phyloP scores from a whole-genome alignment of 108 stramenopile genomes.

The Nitzschia sp. region DNA sequence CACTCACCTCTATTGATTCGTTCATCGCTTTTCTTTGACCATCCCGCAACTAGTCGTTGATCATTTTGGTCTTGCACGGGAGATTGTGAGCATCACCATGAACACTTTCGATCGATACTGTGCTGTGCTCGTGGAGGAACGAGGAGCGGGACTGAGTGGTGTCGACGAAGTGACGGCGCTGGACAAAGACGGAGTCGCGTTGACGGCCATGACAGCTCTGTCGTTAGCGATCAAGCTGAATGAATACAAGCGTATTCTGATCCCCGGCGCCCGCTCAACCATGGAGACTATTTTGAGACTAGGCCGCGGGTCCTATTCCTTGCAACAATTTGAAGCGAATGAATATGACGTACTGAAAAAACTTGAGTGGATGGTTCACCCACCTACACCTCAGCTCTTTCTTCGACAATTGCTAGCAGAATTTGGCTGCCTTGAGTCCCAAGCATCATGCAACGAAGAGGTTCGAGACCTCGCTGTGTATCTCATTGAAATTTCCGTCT shows the following conservation, averaged over 20 bases:
- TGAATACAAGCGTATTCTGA: conserved; percentile 41
- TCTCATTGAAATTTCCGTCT: conserved; percentile 33
- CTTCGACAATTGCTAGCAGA: conserved; percentile 23
- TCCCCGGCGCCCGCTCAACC: conserved; percentile 7
- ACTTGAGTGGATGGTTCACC: conserved; percentile 57
- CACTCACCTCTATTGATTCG: neutral
- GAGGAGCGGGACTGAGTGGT: neutral
- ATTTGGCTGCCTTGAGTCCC: neutral
- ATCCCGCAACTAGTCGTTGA: conserved; percentile 52
- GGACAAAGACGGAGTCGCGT: conserved; percentile 56
- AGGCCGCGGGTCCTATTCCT: conserved; percentile 39
- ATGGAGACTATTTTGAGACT: conserved; percentile 49
- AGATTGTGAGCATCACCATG: conserved; percentile 64
- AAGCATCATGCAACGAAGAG: neutral
- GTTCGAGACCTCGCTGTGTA: conserved; percentile 25
- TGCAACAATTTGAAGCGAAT: conserved; percentile 45
- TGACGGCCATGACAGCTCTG: conserved; percentile 71
- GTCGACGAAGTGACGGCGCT: conserved; percentile 2
- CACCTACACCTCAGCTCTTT: conserved; percentile 52
- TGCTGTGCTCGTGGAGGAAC: neutral
- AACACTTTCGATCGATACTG: conserved; percentile 68
- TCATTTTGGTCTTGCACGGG: conserved; percentile 62
- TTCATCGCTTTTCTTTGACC: too few species aligned
- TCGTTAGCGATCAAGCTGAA: conserved; percentile 73
- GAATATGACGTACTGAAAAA: conserved; percentile 40